Base-by-base conservation (phyloP, 2,329 filamentous ascomycete species). In the Beauveria sp. region DNA sequence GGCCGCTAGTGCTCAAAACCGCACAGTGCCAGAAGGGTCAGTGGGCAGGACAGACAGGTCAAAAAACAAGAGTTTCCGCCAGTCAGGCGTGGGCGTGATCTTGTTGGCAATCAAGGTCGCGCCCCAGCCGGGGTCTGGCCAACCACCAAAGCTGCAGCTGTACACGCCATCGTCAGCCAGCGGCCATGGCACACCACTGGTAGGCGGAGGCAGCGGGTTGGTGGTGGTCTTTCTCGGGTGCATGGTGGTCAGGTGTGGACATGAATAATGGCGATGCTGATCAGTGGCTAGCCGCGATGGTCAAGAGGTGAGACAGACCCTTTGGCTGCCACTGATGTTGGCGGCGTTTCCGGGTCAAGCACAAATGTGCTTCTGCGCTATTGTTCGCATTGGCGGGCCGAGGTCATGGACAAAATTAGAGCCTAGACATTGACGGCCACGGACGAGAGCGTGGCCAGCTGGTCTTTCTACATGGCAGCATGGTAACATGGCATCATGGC, bases 361-460 rank as follows among this genome's bases (percentile, higher is more conserved):
- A 56, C 40, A 56, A 56, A 46, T 46, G 24, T 45, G 54, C 22
- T 20, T 28, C 48, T 12, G 12, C 8, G 28, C 14, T 42, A 45
- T 34, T 56, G 26, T 22, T 46, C 14, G 16, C 34, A 38, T 38
- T 38, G 34, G 34, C 38, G 10, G 52, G 40, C 52, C 26, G 31
- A 50, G 20, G 31, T 20, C 7, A 22, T 50, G 9, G 45, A 38
- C 55, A 49, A 42, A 58, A 59, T 59, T 59, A 51, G 56, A 59
- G 52, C 34, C 34, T 20, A 43, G 56, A 45, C 56, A 60, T 59
- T 59, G 56, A 26, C 46, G 50, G 55, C 42, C 55, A 59, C 34
- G 34, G 34, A 20, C 12, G 22, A 38, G 16, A 48, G 26, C 45
- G 20, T 31, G 31, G 31, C 22, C 20, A 16, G 54, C 26, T 22